A percentile compares a stretch with the other conserved stretches of the same genome.
Conservation (phyloP, 2,329 filamentous ascomycete genomes). For the Neofusicoccum umdonicola region DNA sequence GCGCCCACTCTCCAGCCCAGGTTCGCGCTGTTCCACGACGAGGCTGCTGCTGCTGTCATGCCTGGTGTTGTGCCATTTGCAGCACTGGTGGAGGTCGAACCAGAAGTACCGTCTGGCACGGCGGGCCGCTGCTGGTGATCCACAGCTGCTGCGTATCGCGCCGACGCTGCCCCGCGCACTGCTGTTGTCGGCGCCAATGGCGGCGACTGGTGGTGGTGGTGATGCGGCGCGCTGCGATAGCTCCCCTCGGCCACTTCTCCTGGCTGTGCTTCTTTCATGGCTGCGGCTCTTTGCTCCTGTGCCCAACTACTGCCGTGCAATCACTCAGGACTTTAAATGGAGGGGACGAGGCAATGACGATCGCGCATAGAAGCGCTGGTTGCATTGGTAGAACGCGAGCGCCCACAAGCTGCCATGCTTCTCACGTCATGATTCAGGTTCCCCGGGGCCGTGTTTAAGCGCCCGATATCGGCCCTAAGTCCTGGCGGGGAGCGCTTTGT, state of each 20-base stretch:
- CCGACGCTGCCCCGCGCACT: background rate
- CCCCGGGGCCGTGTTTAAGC: background rate
- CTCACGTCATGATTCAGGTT: conserved; percentile 4
- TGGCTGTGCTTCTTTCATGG: background rate
- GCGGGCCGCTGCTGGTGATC: background rate
- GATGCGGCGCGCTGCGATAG: conserved; percentile 1
- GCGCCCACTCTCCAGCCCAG: conserved; percentile 64
- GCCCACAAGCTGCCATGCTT: background rate
- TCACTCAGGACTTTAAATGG: background rate
- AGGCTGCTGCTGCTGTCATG: background rate
- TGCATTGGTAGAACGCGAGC: conserved; percentile 4
- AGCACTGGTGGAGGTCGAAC: background rate
- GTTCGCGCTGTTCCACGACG: conserved; percentile 71
- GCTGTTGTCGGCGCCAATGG: background rate
- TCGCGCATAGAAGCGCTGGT: background rate
- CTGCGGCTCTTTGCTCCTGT: background rate
- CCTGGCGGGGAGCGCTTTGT: too few relatives aligned
- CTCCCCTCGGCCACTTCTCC: background rate
- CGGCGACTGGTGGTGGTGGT: background rate
- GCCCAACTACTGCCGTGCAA: background rate
- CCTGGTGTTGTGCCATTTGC: conserved; percentile 6
- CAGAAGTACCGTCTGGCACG: background rate
- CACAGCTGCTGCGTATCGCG: conserved; percentile 5
- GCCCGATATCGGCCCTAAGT: conserved; percentile 9
- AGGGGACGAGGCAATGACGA: background rate